Percentiles rank a stretch among this genome's conserved stretches.
Evolutionary conservation across 176 grass and related monocot genomes (phyloP).

Genomic region (Hordeum marinum): DNA sequence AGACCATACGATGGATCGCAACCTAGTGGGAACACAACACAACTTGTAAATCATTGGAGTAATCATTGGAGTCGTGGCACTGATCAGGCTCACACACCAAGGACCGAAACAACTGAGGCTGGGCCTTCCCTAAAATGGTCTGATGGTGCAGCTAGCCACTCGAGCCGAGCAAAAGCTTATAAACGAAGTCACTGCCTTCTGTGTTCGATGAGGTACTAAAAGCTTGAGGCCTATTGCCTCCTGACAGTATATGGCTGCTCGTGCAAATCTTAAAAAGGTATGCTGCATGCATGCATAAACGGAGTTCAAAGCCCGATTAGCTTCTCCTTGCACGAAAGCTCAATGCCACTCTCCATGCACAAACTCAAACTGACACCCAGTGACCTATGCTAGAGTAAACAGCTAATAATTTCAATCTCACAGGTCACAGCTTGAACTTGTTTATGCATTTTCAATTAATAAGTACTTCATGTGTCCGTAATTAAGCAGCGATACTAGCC

Average conservation of each 20-base stretch:
- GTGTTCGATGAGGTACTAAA: background rate
- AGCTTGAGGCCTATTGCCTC: background rate
- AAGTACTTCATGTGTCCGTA: background rate
- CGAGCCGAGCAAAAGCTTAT: background rate
- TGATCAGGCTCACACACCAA: background rate
- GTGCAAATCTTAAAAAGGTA: background rate
- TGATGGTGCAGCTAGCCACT: background rate
- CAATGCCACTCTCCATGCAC: background rate
- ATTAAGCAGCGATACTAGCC: background rate
- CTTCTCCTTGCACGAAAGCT: background rate
- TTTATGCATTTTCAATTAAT: background rate
- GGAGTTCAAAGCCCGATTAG: background rate
- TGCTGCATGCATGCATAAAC: background rate
- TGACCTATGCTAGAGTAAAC: background rate
- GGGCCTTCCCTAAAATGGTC: background rate
- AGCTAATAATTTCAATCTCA: background rate
- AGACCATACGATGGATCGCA: background rate
- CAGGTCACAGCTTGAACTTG: background rate
- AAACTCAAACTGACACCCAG: background rate
- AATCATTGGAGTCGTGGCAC: background rate
- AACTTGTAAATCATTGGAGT: background rate
- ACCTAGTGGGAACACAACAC: background rate
- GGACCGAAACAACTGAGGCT: background rate
- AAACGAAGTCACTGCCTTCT: background rate
- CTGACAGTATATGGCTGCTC: background rate